Base-by-base conservation (phyloP, 1,139 yeast species). In the Yamadazyma siamensis region DNA sequence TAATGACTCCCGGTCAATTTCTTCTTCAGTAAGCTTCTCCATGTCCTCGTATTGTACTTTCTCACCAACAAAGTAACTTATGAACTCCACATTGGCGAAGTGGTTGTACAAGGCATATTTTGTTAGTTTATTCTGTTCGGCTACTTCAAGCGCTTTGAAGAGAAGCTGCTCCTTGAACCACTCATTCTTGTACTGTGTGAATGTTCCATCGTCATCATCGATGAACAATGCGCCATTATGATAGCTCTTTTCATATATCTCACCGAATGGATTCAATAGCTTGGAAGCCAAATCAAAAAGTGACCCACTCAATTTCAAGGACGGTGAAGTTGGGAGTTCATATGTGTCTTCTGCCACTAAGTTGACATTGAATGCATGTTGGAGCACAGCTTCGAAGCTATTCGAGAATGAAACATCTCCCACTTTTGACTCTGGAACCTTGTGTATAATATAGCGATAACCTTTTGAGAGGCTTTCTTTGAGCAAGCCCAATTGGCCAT, bases 111-210 rank as follows among this genome's bases (percentile, higher is more conserved):
- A n/a, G n/a, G n/a, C n/a, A 3, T 9, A 10, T n/a, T 32, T 28
- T 13, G 23, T 6, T 3, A 26, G n/a, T 15, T 29, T 31, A 6
- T 15, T 16, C 15, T 28, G 22, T 14, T 7, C 19, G 5, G 10
- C 12, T 5, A 7, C 11, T 5, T 15, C 5, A 7, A n/a, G n/a
- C n/a, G n/a, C n/a, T n/a, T n/a, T n/a, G n/a, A n/a, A n/a, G n/a
- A n/a, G n/a, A n/a, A n/a, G n/a, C n/a, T n/a, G n/a, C n/a, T n/a
- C n/a, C n/a, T 29, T 22, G 3, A 43, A 22, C 69, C 69, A 64
- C 8, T 49, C 35, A 31, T 59, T 55, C 39, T 65, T 65, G 11
- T 40, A 31, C 8, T 33, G 26, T 4, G 44, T 35, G 34, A 61
- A 65, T 2, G 38, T 26, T 0, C 34, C 33, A 13, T 36, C 48